phyloP scores from a whole-genome alignment of 768 basidiomycete species.

The Strobilomyces confusus region DNA sequence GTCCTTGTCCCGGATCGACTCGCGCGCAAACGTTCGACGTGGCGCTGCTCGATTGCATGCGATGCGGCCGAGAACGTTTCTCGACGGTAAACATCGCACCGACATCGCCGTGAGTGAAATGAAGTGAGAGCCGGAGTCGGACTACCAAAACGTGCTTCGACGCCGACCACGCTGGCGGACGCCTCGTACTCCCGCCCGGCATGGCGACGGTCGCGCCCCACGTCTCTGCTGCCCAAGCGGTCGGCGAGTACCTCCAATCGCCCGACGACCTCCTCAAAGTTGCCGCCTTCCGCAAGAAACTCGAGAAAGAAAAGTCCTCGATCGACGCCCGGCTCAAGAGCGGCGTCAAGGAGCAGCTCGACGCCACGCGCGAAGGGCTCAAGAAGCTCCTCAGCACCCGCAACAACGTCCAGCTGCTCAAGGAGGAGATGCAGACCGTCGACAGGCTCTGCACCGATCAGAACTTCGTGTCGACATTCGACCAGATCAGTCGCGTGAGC shows the following conservation, averaged over 20 bases:
- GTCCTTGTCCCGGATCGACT: conserved; percentile 56
- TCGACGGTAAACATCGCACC: conserved; percentile 6
- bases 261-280: conserved; percentile 93
- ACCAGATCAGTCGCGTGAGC: conserved; percentile 84
- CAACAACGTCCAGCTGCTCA: conserved; percentile 72
- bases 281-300: conserved; percentile 83
- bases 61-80: neutral
- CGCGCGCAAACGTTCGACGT: conserved; percentile 18
- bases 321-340: conserved; percentile 87
- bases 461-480: conserved; percentile 79
- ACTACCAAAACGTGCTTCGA: neutral
- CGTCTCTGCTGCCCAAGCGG: conserved; percentile 79
- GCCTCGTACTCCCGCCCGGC: neutral
- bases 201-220: conserved; percentile 26
- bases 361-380: conserved; percentile 84
- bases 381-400: conserved; percentile 75
- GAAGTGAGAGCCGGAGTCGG: no score
- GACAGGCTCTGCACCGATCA: conserved; percentile 75
- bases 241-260: conserved; percentile 87
- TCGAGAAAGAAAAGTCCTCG: conserved; percentile 94
- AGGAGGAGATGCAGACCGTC: conserved; percentile 81
- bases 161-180: no score
- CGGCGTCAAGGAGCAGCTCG: conserved; percentile 90
- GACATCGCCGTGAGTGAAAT: conserved; percentile 3
- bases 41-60: conserved; percentile 2